Conservation (phyloP, 1,284 basidiomycete species). For the Mycosarcoma mackinlayi region DNA sequence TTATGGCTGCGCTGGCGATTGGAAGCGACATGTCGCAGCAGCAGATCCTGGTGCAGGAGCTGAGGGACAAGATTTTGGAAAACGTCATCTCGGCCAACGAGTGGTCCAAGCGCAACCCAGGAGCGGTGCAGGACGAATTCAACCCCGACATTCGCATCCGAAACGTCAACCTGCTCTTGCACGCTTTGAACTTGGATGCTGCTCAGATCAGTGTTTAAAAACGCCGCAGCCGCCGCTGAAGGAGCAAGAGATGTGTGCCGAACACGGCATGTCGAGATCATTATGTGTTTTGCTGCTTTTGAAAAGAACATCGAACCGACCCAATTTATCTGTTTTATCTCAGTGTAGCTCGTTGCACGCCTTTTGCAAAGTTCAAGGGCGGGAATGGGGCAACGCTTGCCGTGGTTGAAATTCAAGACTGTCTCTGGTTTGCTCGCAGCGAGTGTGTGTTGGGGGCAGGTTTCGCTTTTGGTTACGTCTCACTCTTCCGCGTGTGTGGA, state of each 20-base stretch:
- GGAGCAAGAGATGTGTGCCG: no score
- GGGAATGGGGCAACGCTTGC: no score
- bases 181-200: slow-evolving; percentile 66
- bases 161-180: slow-evolving; percentile 65
- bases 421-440: no score
- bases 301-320: slow-evolving; percentile 1
- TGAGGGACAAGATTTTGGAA: slow-evolving; percentile 92
- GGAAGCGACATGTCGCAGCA: slow-evolving; percentile 86
- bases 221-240: no score
- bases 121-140: slow-evolving; percentile 13
- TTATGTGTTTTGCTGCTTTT: not conserved
- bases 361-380: no score
- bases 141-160: slow-evolving; percentile 57
- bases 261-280: no score
- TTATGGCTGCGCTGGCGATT: slow-evolving; percentile 87
- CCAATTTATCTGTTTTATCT: no score
- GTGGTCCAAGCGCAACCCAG: slow-evolving; percentile 48
- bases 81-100: slow-evolving; percentile 80
- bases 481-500: no score
- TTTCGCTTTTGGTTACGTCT: no score
- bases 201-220: slow-evolving; percentile 63
- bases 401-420: no score
- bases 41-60: slow-evolving; percentile 82
- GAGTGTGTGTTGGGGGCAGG: no score
- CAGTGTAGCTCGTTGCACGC: no score